A percentile compares a stretch with the other conserved stretches of the same genome.
These are phyloP conservation scores for Dendrobium catenatum DNA, from an alignment of 106 monocot species.

Conservation along the genomic window DNA sequence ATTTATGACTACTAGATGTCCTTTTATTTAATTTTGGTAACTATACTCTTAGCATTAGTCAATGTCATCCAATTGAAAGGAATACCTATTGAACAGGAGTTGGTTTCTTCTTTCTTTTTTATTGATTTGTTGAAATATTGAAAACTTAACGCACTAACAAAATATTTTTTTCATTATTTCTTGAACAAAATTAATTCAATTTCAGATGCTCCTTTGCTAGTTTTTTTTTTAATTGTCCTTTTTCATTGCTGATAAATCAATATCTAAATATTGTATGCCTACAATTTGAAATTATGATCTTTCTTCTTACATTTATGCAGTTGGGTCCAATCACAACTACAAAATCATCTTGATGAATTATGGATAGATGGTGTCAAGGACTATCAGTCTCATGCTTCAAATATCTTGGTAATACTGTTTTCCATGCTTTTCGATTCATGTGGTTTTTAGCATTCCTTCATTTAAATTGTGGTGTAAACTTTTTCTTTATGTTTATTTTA, in stretches of 20 bases:
- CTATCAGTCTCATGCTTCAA: conserved; percentile 78
- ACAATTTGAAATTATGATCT: background rate
- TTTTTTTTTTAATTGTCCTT: background rate
- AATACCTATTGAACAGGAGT: background rate
- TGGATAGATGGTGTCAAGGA: conserved; percentile 88
- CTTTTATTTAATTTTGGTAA: background rate
- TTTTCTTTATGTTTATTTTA: background rate
- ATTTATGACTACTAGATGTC: background rate
- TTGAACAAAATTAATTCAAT: background rate
- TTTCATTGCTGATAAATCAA: background rate
- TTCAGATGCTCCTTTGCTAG: background rate
- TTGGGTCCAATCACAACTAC: conserved; percentile 87
- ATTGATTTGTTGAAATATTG: background rate
- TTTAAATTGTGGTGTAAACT: background rate
- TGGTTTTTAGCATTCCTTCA: background rate
- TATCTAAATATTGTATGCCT: background rate
- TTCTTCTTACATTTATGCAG: conserved; percentile 28
- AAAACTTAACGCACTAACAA: background rate
- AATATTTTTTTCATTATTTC: background rate
- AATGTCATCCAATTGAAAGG: background rate
- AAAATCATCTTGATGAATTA: conserved; percentile 87
- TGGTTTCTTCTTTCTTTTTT: background rate
- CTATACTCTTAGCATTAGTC: background rate
- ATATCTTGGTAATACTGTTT: conserved; percentile 48
- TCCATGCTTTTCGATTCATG: background rate